These are phyloP conservation scores for Apiospora kogelbergensis DNA, from an alignment of 2,329 filamentous ascomycete species.

Conservation along the genomic window DNA sequence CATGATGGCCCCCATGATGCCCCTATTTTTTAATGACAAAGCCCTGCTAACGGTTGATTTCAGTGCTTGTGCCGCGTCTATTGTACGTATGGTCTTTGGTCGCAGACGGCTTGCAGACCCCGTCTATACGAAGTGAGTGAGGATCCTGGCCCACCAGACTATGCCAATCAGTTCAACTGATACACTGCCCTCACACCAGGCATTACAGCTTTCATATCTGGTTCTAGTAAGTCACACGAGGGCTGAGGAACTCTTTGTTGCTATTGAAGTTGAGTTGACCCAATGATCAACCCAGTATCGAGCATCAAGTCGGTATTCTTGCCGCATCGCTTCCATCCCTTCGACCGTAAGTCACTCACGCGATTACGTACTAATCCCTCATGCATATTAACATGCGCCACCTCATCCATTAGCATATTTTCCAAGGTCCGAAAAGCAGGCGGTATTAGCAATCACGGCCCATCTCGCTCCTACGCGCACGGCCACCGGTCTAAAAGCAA, in stretches of 20 bases:
- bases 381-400: background rate
- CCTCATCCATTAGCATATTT: background rate
- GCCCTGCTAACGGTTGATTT: background rate
- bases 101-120: conserved; percentile 1
- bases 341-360: conserved; percentile 1
- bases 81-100: background rate
- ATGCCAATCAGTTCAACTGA: background rate
- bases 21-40: too few species aligned
- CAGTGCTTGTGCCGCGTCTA: background rate
- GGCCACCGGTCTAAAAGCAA: background rate
- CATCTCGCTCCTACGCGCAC: too few species aligned
- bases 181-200: background rate
- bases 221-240: background rate
- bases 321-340: conserved; percentile 9
- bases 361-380: too few species aligned
- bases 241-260: too few species aligned
- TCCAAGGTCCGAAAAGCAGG: background rate
- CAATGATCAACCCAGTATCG: background rate
- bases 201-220: background rate
- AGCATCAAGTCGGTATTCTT: conserved; percentile 10
- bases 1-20: too few species aligned
- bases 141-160: too few species aligned
- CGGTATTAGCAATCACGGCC: background rate
- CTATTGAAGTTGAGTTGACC: background rate
- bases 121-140: background rate